Percentiles rank a stretch among this genome's conserved stretches.
Evolutionary conservation across 164 flowering plant genomes (phyloP).

Genomic region (Sedum album): DNA sequence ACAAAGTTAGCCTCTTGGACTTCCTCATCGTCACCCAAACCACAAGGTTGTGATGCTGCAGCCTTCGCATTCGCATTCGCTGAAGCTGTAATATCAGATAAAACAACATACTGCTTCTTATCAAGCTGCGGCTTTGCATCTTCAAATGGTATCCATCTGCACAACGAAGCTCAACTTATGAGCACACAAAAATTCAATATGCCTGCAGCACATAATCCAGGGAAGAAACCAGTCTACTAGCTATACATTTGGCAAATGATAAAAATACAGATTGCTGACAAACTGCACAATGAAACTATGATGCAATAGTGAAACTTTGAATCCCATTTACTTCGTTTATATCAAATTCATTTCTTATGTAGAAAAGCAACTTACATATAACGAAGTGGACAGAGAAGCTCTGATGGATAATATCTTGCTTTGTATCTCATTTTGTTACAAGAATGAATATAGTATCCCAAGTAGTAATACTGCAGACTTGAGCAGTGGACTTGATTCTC

Average conservation of each 20-base stretch:
- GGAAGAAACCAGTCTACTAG: too few species aligned
- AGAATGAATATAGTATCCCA: conserved; percentile 91
- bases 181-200: not conserved
- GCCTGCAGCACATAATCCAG: not conserved
- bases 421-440: conserved; percentile 96
- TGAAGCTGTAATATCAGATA: conserved; percentile 44
- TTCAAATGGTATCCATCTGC: conserved; percentile 81
- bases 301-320: not conserved
- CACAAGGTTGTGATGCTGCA: conserved; percentile 12
- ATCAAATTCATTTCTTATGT: not conserved
- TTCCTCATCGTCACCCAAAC: conserved; percentile 24
- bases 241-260: not conserved
- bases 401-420: conserved; percentile 87
- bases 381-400: conserved; percentile 91
- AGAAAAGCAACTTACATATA: conserved; percentile 54
- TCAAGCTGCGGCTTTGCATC: conserved; percentile 64
- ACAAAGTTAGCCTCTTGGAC: conserved; percentile 20
- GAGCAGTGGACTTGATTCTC: conserved; percentile 63
- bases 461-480: conserved; percentile 81
- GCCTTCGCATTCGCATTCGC: conserved; percentile 36
- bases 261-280: not conserved
- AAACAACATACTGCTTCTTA: conserved; percentile 46
- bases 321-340: not conserved
- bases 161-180: conserved; percentile 14
- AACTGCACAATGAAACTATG: not conserved